Conservation (phyloP, 2,329 filamentous ascomycete genomes). For the Arthroderma sp. region DNA sequence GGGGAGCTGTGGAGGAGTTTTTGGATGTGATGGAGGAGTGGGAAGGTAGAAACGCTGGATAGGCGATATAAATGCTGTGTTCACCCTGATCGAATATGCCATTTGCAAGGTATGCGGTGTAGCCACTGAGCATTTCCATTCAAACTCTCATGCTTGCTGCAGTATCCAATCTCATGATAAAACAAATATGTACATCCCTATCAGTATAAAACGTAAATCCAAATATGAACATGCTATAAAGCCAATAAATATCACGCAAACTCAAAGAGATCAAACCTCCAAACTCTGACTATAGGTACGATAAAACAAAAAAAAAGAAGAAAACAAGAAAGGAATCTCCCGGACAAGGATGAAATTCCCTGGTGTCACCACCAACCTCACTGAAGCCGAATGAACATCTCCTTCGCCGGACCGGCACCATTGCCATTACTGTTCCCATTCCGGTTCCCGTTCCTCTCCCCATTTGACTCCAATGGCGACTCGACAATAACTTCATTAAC, state of each 20-base stretch:
- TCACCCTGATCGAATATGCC: too few relatives aligned
- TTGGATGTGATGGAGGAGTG: too few relatives aligned
- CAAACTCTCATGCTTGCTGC: too few relatives aligned
- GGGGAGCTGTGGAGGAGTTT: too few relatives aligned
- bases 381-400: slow-evolving; percentile 1
- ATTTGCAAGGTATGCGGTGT: too few relatives aligned
- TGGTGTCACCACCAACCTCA: not conserved
- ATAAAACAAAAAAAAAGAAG: not conserved
- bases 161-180: too few relatives aligned
- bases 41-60: too few relatives aligned
- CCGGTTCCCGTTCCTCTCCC: not conserved
- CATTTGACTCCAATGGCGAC: slow-evolving; percentile 9
- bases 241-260: not conserved
- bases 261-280: not conserved
- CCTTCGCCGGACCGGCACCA: slow-evolving; percentile 4
- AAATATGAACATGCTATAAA: not conserved
- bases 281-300: not conserved
- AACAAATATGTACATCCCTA: slow-evolving; percentile 19
- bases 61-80: too few relatives aligned
- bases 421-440: slow-evolving; percentile 3
- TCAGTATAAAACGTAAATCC: slow-evolving; percentile 11
- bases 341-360: not conserved
- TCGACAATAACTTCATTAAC: slow-evolving; percentile 8
- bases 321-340: not conserved
- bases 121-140: too few relatives aligned